Evolutionary conservation across 176 grass and related monocot genomes (phyloP), one percentile per base, ranked within the genome.

Genomic region (Musa beccarii): DNA sequence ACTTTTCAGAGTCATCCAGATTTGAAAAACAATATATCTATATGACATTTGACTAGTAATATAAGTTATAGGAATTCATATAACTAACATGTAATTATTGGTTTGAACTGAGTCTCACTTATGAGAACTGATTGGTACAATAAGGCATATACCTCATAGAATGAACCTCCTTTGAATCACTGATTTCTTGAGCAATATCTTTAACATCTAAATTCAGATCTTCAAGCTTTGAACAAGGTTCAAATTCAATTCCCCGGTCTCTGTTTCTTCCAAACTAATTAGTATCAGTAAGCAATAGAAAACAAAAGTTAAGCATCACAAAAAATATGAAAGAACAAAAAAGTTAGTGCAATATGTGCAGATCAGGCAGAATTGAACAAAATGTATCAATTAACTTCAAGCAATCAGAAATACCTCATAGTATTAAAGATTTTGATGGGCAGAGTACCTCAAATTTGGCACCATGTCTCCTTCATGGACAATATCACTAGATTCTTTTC

Each of bases 171-270:
- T 11, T 53, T 57, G 54, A n/a, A 56, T 76, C 84, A 69, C 77
- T 71, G 29, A 51, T 59, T 23, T 77, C 79, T 26, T 78, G 68
- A 61, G 55, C 51, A 61, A 21, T 66, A 77, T 68, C 68, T 55
- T 50, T 73, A 13, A 86, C 53, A 52, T 76, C 74, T 57, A 86
- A 59, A 68, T 81, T 86, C 53, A 86, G 52, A 59, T 81, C 84
- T 81, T 86, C 84, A 55, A 86, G 84, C 59, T 72, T 74, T 68
- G 79, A 73, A 56, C 84, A 86, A 68, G 84, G 84, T 66, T 86
- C 84, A 68, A 85, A 85, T 8, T 86, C 79, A 81, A 80, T 59
- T 59, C 79, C 63, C 9, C 51, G 17, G 55, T 73, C 74, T 52
- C 53, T 16, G 55, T 72, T 86, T 67, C 21, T 59, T 59, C 61